Evolutionary conservation across 1,284 basidiomycete genomes (phyloP), one percentile per base, ranked within the genome.

Genomic region (Paramarasmius palmivorus): DNA sequence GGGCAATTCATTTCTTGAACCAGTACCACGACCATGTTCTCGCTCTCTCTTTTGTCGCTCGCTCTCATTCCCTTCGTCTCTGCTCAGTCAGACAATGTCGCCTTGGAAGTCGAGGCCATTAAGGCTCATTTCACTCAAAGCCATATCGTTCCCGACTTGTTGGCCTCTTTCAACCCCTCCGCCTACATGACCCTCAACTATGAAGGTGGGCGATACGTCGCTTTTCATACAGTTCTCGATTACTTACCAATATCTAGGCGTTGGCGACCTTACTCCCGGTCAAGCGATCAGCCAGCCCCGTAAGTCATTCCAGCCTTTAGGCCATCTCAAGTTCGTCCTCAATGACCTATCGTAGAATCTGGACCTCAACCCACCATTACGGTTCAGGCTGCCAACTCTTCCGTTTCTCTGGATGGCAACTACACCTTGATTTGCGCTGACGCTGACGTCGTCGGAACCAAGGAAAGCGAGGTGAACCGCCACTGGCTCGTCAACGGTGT

Each of bases 401-500:
- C 76, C 32, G 70, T 72, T 25, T 52, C 66, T 5, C 62, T 83
- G 36, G 64, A 61, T 42, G 77, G 76, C 15, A 76, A 65, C 35
- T 89, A 77, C 68, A 90, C 88, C n/a, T 62, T 92, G 45, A 72
- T 78, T 34, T 86, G 92, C 84, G 78, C 84, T 35, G 90, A 92
- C 62, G 86, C 86, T 15, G 82, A 82, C 56, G 63, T 77, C 29
- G 82, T 84, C 39, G 86, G 86, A 39, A 66, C 74, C 35, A 75
- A 86, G 59, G 71, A 81, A 54, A 66, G 72, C 39, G 65, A 69
- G 9, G 80, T 82, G 58, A 89, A 82, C 52, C 81, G 89, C 57
- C 92, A 93, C 73, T 93, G 90, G 90, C 82, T 93, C 47, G 81
- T 85, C 58, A 92, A 92, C 67, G 73, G 78, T 38, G 85, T 81